Evolutionary conservation across 176 grass and related monocot genomes (phyloP).

Genomic region (maize (Zea mays)): Zm-B73-REFERENCE-NAM-5.0 NC_050097.1:14683501-14684000

Average conservation of each 20-base stretch:
- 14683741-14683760: conserved; percentile 20
- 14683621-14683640: conserved; percentile 68
- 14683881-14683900: conserved; percentile 41
- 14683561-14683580: conserved; percentile 45
- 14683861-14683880: conserved; percentile 16
- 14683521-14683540: conserved; percentile 23
- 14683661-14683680: conserved; percentile 39
- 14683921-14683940: conserved; percentile 20
- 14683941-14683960: conserved; percentile 35
- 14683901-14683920: conserved; percentile 44
- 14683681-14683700: conserved; percentile 42
- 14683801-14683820: background rate
- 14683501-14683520: too few relatives aligned
- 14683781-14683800: conserved; percentile 31
- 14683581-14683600: conserved; percentile 81
- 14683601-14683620: conserved; percentile 95
- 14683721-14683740: conserved; percentile 32
- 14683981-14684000: conserved; percentile 23
- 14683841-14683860: conserved; percentile 39
- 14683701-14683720: background rate
- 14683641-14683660: conserved; percentile 15
- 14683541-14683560: conserved; percentile 20
- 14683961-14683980: conserved; percentile 27
- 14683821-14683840: conserved; percentile 45
- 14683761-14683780: conserved; percentile 52